Evolutionary conservation across 306 rosid genomes (phyloP).

Genomic region (Quercus agrifolia): DNA sequence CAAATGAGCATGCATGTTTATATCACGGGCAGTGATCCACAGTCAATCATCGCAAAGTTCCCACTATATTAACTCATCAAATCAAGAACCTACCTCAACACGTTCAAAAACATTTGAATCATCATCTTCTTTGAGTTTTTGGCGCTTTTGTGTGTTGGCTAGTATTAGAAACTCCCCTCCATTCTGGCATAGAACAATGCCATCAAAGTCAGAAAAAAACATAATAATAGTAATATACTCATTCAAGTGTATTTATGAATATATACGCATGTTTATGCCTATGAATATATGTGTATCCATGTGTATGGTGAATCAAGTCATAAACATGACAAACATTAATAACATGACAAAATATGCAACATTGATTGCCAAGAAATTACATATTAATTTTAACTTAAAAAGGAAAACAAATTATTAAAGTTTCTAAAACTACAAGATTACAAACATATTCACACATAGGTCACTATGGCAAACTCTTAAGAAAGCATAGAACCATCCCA

Average conservation of each 20-base stretch:
- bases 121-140: slow-evolving; percentile 52
- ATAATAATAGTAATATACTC: not conserved
- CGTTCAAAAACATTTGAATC: slow-evolving; percentile 43
- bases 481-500: not conserved
- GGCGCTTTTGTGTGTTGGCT: slow-evolving; percentile 94
- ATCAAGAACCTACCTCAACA: slow-evolving; percentile 60
- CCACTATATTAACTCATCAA: slow-evolving; percentile 5
- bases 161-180: slow-evolving; percentile 80
- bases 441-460: not conserved
- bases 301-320: not conserved
- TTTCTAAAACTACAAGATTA: not conserved
- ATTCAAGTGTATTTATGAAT: not conserved
- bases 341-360: not conserved
- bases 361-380: not conserved
- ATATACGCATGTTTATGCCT: not conserved
- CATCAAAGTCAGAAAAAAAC: not conserved
- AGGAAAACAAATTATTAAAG: not conserved
- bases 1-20: not conserved
- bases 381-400: not conserved
- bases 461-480: not conserved
- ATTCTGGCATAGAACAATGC: slow-evolving; percentile 28
- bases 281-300: not conserved
- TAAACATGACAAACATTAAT: not conserved
- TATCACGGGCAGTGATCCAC: not conserved
- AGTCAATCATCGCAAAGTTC: not conserved